Base-by-base conservation (phyloP, 2,329 filamentous ascomycete genomes). In the Immersiporthe knoxdaviesiana region DNA sequence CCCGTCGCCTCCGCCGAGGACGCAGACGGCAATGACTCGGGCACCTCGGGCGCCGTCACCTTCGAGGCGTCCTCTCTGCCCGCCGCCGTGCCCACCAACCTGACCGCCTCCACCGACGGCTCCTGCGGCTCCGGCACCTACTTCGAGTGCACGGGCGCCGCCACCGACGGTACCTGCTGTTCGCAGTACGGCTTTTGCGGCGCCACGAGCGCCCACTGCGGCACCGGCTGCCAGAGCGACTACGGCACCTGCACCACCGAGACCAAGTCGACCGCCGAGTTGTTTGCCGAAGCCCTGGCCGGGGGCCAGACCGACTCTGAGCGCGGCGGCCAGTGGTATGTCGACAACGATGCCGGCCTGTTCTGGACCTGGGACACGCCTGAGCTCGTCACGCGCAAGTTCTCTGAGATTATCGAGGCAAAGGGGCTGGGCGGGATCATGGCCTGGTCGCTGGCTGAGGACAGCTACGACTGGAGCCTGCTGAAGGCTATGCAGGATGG, bases 361-460 rank as follows among this genome's bases (percentile, higher is more conserved):
- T 88, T 84, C 78, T 88, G 85, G 86, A 83, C 83, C 1, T 88
- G 84, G 83, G 86, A 88, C 66, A 86, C 82, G 0, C 77, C 82
- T 0, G 78, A 80, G n/a, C 76, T 84, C 1, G 84, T 88, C 35
- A 47, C 74, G 0, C 70, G 77, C 59, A 88, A 88, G 77, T 83
- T 87, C 61, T 71, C 78, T 1, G 74, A 81, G 1, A 82, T 85
- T 58, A 77, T 86, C 14, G 72, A 75, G 30, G 75, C 76, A 24
- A 78, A 80, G 68, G 76, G 76, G 0, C 74, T 87, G 1, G 85
- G 84, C 3, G 85, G 86, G 5, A 80, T 84, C 11, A 83, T 87
- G 78, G 84, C 83, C 0, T 88, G 85, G 85, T 83, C 81, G 47
- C 73, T 88, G 69, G 84, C 79, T 0, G 81, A 85, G 73, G 85